Evolutionary conservation across 805 yeast genomes (phyloP).

Genomic region (Metschnikowia chrysomelidarum): DNA sequence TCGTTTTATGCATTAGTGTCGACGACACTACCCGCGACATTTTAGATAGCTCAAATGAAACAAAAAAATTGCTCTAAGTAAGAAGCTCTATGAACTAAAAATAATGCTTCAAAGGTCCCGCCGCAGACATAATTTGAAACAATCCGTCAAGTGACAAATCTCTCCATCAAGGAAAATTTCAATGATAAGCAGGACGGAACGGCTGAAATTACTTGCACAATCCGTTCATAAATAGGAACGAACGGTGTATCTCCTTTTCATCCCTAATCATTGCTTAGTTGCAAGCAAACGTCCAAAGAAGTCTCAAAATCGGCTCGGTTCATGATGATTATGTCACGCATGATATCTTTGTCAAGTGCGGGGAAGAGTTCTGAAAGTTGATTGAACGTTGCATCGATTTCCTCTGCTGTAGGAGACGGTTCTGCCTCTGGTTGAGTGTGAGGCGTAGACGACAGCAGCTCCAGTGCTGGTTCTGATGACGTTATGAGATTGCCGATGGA

Average conservation of each 20-base stretch:
- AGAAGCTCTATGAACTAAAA: no score
- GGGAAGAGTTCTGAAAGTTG: conserved; percentile 74
- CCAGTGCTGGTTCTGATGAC: conserved; percentile 31
- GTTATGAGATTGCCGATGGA: conserved; percentile 44
- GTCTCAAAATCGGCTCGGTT: conserved; percentile 67
- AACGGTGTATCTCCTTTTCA: neutral
- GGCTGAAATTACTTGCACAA: no score
- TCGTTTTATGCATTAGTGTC: no score
- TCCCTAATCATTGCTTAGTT: conserved; percentile 27
- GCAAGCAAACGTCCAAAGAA: conserved; percentile 63
- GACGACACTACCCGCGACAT: no score
- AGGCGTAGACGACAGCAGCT: neutral
- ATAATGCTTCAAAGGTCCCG: no score
- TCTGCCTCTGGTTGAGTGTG: neutral
- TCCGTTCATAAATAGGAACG: no score
- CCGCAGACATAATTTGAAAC: no score
- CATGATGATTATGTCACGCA: conserved; percentile 66
- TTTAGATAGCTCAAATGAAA: no score
- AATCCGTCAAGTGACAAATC: no score
- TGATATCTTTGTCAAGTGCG: conserved; percentile 59
- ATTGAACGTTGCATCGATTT: conserved; percentile 32
- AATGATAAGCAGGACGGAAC: no score
- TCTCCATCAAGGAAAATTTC: no score
- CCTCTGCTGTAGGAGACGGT: conserved; percentile 4
- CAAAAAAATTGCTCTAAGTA: no score